phyloP scores from a whole-genome alignment of 78 protist genomes.

The Polysphondylium violaceum region DNA sequence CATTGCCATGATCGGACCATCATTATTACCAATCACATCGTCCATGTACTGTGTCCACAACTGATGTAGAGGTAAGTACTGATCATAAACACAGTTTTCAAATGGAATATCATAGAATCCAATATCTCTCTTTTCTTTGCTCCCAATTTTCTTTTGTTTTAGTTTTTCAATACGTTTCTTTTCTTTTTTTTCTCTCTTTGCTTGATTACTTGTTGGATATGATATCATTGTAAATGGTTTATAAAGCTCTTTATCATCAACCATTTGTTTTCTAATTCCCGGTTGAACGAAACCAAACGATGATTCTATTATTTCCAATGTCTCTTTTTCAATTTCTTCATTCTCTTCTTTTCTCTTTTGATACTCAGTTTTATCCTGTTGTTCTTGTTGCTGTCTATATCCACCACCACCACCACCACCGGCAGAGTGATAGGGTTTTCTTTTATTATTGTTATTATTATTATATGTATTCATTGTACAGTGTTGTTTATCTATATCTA shows the following conservation, averaged over 20 bases:
- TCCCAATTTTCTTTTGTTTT: neutral
- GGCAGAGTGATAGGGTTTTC: too few relatives aligned
- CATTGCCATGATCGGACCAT: neutral
- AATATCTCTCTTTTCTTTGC: constrained; percentile 43
- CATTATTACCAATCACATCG: constrained; percentile 18
- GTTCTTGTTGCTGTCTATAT: too few relatives aligned
- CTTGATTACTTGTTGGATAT: neutral
- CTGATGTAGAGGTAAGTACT: constrained; percentile 56
- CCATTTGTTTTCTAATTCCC: neutral
- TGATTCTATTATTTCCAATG: neutral
- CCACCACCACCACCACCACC: too few relatives aligned
- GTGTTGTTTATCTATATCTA: too few relatives aligned
- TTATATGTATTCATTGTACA: too few relatives aligned
- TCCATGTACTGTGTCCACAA: constrained; percentile 70
- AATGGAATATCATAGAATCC: constrained; percentile 10
- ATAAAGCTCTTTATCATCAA: neutral
- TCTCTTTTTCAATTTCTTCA: neutral
- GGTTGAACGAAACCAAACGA: constrained; percentile 8
- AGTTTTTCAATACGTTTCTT: neutral
- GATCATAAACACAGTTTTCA: constrained; percentile 71
- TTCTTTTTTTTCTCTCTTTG: constrained; percentile 19
- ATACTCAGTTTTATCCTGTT: too few relatives aligned
- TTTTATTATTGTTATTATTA: too few relatives aligned
- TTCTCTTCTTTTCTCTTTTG: neutral
- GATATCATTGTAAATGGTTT: constrained; percentile 22